Evolutionary conservation across 169 alveolate species (phyloP), one percentile per base, ranked within the genome.

Genomic region (Eimeria acervulina): DNA sequence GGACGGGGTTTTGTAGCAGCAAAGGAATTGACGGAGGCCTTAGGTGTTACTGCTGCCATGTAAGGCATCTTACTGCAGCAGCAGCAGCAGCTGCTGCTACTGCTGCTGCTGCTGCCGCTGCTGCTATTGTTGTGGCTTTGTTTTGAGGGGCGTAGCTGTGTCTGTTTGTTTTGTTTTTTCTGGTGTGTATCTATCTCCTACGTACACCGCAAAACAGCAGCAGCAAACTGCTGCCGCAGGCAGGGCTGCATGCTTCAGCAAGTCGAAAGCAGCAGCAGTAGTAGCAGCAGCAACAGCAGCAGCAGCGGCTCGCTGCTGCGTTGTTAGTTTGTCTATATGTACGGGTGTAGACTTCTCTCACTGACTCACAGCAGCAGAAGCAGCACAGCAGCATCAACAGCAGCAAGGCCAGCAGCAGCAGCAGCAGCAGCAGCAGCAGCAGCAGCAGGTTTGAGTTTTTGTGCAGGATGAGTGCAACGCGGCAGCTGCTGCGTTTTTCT

Each of bases 11-110:
- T 61, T 15, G 26, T 47, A 21, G 92, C 70, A 23, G n/a, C 70
- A 12, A 84, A 84, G 92, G 92, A 84, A 52, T 31, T 84, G 51
- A 47, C 78, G 0, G 92, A 84, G 42, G 47, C 92, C 59, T 13
- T 84, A 8, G 92, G 76, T 0, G 92, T 61, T n/a, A 72, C 72
- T 52, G 47, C 76, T 0, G 92, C 92, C 19, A 52, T 61, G 92
- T 84, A 31, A 84, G 78, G 59, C 55, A 74, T n/a, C 42, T 74
- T 17, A 10, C 51, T 36, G 17, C 52, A 10, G 42, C 42, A 26
- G 85, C 52, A 13, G 85, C 47, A 10, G 55, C 85, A 13, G 85
- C 76, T 63, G 76, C 31, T 63, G 28, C 36, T 66, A 10, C 40
- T 28, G 78, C 78, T 66, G 78, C 28, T 66, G 36, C 76, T 63